Conservation (phyloP, 441 rosid species). For the Dalechampia spathulata region DNA sequence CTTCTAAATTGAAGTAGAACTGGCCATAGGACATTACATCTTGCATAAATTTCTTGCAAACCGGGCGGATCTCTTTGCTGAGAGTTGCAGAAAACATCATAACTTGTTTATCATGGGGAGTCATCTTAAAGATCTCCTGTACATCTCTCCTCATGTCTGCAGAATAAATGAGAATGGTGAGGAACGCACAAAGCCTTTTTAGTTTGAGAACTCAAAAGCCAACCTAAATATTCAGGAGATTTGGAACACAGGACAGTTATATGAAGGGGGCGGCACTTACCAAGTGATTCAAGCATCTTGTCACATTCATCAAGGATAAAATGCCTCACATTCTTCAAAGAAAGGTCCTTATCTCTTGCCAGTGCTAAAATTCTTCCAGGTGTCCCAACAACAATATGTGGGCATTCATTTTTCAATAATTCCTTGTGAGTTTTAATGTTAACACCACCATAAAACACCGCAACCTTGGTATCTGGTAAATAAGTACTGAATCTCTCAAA, state of each 20-base stretch:
- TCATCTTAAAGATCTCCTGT: constrained; percentile 97
- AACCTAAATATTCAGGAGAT: too few relatives aligned
- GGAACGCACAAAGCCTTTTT: too few relatives aligned
- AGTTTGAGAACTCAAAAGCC: too few relatives aligned
- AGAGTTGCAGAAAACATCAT: constrained; percentile 99
- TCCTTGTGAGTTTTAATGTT: constrained; percentile 85
- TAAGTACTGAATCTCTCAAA: constrained; percentile 95
- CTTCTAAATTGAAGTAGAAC: not conserved
- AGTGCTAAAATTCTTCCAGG: constrained; percentile 96
- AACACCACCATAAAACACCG: constrained; percentile 96
- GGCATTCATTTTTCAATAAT: constrained; percentile 91
- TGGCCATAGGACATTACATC: constrained; percentile 82
- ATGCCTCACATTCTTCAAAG: constrained; percentile 96
- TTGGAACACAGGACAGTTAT: too few relatives aligned
- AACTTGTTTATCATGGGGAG: constrained; percentile 97
- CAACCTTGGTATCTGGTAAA: constrained; percentile 81
- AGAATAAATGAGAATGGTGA: constrained; percentile 6
- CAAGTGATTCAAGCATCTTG: constrained; percentile 89
- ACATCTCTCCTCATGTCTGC: constrained; percentile 97
- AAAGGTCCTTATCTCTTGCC: constrained; percentile 86
- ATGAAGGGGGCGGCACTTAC: too few relatives aligned
- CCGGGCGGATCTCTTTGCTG: constrained; percentile 98
- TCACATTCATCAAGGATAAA: constrained; percentile 97
- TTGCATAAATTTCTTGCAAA: constrained; percentile 99
- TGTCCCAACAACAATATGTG: constrained; percentile 97